phyloP scores from a whole-genome alignment of 768 basidiomycete genomes.

The Hypsizygus marmoreus region DNA sequence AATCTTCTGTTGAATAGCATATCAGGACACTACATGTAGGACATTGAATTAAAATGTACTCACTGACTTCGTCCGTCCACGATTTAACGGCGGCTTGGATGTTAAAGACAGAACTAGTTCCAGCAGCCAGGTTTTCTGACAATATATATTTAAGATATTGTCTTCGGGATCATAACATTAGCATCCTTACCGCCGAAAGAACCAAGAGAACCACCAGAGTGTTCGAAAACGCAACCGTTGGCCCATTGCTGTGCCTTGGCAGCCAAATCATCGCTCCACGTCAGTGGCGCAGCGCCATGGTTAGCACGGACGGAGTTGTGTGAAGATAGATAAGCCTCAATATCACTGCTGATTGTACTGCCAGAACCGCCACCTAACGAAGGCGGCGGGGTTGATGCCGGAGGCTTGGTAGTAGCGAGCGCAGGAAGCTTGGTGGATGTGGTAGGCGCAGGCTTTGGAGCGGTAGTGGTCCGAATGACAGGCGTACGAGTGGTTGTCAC shows the following conservation, averaged over 20 bases:
- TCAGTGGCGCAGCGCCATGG: conserved; percentile 64
- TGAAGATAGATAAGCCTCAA: conserved; percentile 50
- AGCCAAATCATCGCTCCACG: conserved; percentile 65
- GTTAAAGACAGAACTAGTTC: conserved; percentile 54
- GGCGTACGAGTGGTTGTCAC: conserved; percentile 12
- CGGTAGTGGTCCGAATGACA: conserved; percentile 15
- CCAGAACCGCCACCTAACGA: conserved; percentile 14
- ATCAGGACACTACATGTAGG: neutral
- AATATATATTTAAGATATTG: neutral
- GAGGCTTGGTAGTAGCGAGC: conserved; percentile 15
- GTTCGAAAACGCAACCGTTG: conserved; percentile 63
- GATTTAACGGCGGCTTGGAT: conserved; percentile 52
- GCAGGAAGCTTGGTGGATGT: too few relatives aligned
- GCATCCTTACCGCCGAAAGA: conserved; percentile 63
- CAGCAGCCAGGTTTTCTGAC: conserved; percentile 76
- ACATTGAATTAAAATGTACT: conserved; percentile 26
- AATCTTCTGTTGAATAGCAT: conserved; percentile 42
- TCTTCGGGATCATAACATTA: conserved; percentile 11
- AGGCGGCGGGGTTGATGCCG: conserved; percentile 15
- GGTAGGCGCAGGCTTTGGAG: conserved; percentile 16
- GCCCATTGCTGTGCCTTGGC: conserved; percentile 72
- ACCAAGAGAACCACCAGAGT: conserved; percentile 68
- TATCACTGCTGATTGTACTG: conserved; percentile 43
- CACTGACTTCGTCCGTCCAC: conserved; percentile 72
- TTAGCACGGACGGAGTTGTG: conserved; percentile 66